Conservation (phyloP, 2,329 filamentous ascomycete genomes). For the Thielaviopsis populi region DNA sequence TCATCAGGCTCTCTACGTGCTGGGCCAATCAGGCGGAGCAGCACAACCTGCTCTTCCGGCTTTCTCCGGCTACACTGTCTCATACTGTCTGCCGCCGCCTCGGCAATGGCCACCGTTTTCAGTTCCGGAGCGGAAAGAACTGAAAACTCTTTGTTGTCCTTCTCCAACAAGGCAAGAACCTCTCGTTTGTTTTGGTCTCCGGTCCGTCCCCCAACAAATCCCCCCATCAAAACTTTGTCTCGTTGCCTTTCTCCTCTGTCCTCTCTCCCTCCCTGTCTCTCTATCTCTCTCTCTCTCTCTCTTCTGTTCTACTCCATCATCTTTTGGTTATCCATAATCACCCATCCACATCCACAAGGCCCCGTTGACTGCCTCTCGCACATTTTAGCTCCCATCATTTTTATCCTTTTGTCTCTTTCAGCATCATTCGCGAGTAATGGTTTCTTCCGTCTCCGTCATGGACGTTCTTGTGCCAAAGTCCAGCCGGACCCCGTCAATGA, state of each 20-base stretch:
- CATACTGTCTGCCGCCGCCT: background rate
- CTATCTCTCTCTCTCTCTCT: background rate
- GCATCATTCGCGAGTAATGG: background rate
- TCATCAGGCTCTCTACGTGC: background rate
- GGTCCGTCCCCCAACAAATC: background rate
- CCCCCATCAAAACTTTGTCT: background rate
- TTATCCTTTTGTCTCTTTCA: background rate
- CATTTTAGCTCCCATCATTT: constrained; percentile 9
- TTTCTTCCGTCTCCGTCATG: constrained; percentile 7
- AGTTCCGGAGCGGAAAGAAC: background rate
- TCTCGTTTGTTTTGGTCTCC: background rate
- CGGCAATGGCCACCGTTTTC: background rate
- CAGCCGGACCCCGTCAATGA: constrained; percentile 12
- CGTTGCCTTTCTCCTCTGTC: background rate
- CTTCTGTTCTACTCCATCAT: background rate
- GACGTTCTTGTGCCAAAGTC: constrained; percentile 7
- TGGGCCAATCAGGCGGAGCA: too few relatives aligned
- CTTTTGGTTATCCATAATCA: background rate
- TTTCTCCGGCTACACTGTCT: background rate
- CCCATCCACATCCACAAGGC: background rate
- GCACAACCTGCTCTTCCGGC: background rate
- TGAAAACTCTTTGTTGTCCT: background rate
- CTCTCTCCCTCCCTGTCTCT: background rate
- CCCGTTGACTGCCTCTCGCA: constrained; percentile 6
- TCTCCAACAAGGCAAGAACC: background rate